A percentile compares a stretch with the other conserved stretches of the same genome.
Evolutionary conservation across 257 asterid species (phyloP).

Genomic region (Apocynum venetum): DNA sequence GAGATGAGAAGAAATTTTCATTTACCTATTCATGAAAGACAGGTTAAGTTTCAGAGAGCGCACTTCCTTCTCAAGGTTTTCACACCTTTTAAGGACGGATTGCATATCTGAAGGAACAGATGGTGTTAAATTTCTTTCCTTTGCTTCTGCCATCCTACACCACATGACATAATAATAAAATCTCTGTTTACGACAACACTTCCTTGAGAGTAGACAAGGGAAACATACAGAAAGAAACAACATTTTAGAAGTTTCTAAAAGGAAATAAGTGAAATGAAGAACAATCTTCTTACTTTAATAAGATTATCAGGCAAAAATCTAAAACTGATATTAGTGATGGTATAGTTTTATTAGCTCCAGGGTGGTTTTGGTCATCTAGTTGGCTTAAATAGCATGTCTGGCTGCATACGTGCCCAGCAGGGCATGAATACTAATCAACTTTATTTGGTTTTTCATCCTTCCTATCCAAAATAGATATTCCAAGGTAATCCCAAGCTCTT

Average conservation of each 20-base stretch:
- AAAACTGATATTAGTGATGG: neutral
- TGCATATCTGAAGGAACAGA: slow-evolving; percentile 74
- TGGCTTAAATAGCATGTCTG: neutral
- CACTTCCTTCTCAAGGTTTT: slow-evolving; percentile 89
- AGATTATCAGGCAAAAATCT: neutral
- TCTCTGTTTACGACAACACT: neutral
- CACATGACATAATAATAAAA: slow-evolving; percentile 4
- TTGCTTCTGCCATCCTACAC: slow-evolving; percentile 90
- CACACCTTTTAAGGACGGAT: slow-evolving; percentile 65
- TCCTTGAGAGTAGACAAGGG: neutral
- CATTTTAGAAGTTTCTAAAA: neutral
- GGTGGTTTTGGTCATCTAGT: neutral
- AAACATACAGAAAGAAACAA: neutral
- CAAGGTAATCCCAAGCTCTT: neutral
- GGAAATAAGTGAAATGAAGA: neutral
- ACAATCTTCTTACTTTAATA: neutral
- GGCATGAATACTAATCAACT: neutral
- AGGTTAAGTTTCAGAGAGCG: slow-evolving; percentile 80
- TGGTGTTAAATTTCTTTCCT: slow-evolving; percentile 69
- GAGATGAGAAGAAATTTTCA: neutral
- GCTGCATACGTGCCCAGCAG: neutral
- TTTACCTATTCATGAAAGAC: slow-evolving; percentile 90
- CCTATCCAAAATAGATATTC: neutral
- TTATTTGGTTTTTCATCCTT: neutral
- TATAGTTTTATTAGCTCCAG: neutral